phyloP scores from a whole-genome alignment of 805 yeast species.

The Candida gorgasii region DNA sequence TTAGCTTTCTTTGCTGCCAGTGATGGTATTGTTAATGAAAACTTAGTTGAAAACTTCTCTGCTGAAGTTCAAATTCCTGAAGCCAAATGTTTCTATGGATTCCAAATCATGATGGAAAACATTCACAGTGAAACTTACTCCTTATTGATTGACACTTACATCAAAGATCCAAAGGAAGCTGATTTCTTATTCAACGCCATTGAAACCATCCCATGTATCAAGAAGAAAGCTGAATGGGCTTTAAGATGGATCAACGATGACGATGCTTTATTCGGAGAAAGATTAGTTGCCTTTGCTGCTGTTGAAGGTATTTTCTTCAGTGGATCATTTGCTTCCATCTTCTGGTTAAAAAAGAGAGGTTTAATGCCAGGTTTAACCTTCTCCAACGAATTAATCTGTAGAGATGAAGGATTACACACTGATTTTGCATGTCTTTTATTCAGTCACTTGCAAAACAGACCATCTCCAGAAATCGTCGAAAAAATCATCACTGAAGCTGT shows the following conservation, averaged over 20 bases:
- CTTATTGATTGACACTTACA: constrained; percentile 88
- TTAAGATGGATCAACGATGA: constrained; percentile 92
- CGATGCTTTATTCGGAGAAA: constrained; percentile 88
- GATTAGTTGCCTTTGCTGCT: constrained; percentile 97
- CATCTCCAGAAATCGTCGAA: constrained; percentile 74
- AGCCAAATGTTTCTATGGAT: constrained; percentile 98
- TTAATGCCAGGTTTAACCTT: constrained; percentile 98
- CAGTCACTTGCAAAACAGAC: constrained; percentile 90
- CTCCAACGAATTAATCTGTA: constrained; percentile 94
- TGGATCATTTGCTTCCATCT: constrained; percentile 97
- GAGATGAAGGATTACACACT: constrained; percentile 98
- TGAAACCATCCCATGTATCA: constrained; percentile 93
- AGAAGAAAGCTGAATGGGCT: constrained; percentile 99
- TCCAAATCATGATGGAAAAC: constrained; percentile 99
- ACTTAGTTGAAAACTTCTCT: constrained; percentile 93
- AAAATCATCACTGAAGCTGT: constrained; percentile 94
- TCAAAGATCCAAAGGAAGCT: constrained; percentile 93
- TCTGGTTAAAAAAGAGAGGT: constrained; percentile 99
- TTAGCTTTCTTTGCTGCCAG: constrained; percentile 98
- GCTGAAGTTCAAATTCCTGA: constrained; percentile 97
- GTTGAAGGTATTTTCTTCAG: constrained; percentile 98
- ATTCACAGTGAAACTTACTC: constrained; percentile 98
- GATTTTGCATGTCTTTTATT: constrained; percentile 96
- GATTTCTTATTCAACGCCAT: constrained; percentile 91
- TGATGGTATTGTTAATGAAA: constrained; percentile 97